Evolutionary conservation across 139 green algal genomes (phyloP), one percentile per base, ranked within the genome.

Genomic region (Zygnema cylindricum): DNA sequence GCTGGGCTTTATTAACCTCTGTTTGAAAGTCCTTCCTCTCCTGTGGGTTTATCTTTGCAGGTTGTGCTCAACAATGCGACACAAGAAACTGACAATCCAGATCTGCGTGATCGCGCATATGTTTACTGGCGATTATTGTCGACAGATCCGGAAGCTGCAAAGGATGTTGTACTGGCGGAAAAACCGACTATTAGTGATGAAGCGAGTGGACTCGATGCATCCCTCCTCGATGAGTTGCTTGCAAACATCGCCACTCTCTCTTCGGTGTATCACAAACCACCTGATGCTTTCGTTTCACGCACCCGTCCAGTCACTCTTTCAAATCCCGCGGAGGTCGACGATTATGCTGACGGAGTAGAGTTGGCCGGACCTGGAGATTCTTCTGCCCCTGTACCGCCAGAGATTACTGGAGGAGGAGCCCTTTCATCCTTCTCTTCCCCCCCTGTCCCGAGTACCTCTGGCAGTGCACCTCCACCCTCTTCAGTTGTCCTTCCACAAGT

Each of bases 101-200:
- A 99, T 90, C 95, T 99, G 77, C 91, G 98, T 0, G 98, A 99
- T 90, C 91, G 98, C 1, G 98, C 98, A 0, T 99, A 96, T 92
- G 95, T 99, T 82, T 99, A 99, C 96, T 99, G 98, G 94, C 95
- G 98, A 71, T 94, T 99, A 90, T 95, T 99, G 55, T 98, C 94
- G 35, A 98, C 95, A 16, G 96, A 99, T 92, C 96, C 97, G 0
- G 96, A 98, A 93, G 95, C 95, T 11, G 96, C 97, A 55, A 97
- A 98, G 91, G 95, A 98, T 22, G 96, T 99, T 36, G 96, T 99
- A 71, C 93, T 99, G 76, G 95, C 96, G 22, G 93, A 97, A 84
- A 98, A 98, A 94, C 97, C 97, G 0, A 94, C 96, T 63, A 99
- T 99, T 88, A 91, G 89, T 0, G 94, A 98, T 81, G 93, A 96